A percentile compares a stretch with the other conserved stretches of the same genome.
Evolutionary conservation across 2,329 filamentous ascomycete genomes (phyloP).

Genomic region (Clonostachys solani): DNA sequence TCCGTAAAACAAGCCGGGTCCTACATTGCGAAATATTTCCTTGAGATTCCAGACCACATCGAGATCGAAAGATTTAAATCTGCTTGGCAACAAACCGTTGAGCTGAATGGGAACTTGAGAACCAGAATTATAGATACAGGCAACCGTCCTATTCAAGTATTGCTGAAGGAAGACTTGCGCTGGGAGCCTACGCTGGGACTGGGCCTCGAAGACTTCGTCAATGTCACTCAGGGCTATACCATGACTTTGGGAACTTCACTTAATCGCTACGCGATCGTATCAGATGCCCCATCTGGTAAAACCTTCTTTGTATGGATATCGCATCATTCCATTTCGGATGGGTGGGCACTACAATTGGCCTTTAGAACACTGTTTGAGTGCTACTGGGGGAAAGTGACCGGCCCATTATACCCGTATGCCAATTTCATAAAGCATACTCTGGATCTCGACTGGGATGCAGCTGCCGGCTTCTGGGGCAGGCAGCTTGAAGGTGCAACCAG

Average conservation of each 20-base stretch:
- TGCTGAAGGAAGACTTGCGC: slow-evolving; percentile 2
- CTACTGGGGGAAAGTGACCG: background rate
- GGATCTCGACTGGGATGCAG: slow-evolving; percentile 12
- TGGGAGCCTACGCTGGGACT: background rate
- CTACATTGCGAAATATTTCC: slow-evolving; percentile 22
- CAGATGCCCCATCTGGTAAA: background rate
- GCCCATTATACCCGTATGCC: slow-evolving; percentile 20
- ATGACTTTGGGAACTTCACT: slow-evolving; percentile 6
- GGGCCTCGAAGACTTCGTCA: background rate
- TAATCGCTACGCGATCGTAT: slow-evolving; percentile 6
- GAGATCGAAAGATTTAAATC: slow-evolving; percentile 13
- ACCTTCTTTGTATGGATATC: background rate
- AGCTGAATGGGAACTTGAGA: slow-evolving; percentile 2
- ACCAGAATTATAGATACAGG: slow-evolving; percentile 5
- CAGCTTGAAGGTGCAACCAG: background rate
- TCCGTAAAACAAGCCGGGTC: slow-evolving; percentile 28
- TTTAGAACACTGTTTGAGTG: slow-evolving; percentile 1
- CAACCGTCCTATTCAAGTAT: slow-evolving; percentile 1
- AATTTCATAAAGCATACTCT: slow-evolving; percentile 35
- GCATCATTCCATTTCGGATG: slow-evolving; percentile 5
- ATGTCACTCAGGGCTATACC: background rate
- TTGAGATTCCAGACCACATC: slow-evolving; percentile 9
- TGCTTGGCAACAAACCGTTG: slow-evolving; percentile 12
- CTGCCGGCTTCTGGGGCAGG: background rate
- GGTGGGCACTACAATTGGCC: background rate